Conservation (phyloP, 129 eudicot genomes). For the Mikania micrantha region DNA sequence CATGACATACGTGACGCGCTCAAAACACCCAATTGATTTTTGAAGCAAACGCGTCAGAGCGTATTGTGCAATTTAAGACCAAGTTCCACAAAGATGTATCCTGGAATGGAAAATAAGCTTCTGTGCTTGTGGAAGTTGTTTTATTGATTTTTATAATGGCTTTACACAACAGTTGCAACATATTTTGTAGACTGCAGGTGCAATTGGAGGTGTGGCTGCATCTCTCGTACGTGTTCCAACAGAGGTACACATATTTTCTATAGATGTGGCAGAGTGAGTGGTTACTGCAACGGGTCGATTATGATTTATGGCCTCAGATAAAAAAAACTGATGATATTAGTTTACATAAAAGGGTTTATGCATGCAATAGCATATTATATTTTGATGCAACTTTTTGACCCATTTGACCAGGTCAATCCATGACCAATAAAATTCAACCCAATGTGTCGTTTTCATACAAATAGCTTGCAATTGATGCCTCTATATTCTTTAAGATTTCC, state of each 20-base stretch:
- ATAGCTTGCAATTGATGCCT: neutral
- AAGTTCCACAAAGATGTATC: neutral
- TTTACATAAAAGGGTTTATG: no score
- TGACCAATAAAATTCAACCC: neutral
- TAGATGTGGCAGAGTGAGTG: neutral
- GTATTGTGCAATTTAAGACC: no score
- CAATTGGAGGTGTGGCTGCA: conserved; percentile 90
- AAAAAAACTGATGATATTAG: no score
- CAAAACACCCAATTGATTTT: no score
- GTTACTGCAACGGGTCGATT: neutral
- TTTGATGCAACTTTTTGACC: no score
- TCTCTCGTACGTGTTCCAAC: conserved; percentile 96
- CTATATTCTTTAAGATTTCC: neutral
- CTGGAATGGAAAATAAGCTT: neutral
- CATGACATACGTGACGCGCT: no score
- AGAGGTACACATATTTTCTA: conserved; percentile 42
- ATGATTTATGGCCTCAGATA: neutral
- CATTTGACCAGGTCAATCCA: neutral
- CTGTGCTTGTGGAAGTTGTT: neutral
- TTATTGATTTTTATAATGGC: neutral
- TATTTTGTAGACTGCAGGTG: conserved; percentile 82
- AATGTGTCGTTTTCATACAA: neutral
- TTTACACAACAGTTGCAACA: conserved; percentile 1
- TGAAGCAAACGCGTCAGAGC: no score
- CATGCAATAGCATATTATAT: no score